Percentiles rank a stretch among this genome's conserved stretches.
Conservation (phyloP, 2,329 filamentous ascomycete genomes). For the Talaromyces sp. region DNA sequence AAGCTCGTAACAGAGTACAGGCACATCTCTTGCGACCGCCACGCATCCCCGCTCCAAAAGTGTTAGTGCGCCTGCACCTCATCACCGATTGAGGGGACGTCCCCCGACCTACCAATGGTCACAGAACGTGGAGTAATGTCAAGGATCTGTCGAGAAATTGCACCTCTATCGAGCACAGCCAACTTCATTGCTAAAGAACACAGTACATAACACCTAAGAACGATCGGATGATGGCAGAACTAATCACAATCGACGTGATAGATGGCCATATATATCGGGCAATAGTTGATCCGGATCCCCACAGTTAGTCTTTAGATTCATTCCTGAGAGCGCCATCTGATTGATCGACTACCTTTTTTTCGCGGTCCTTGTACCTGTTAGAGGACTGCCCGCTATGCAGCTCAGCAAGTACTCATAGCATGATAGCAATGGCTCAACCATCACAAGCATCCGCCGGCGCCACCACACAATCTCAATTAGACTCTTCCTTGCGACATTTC, state of each 20-base stretch:
- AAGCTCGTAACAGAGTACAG: not conserved
- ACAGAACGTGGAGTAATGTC: not conserved
- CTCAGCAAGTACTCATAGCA: not conserved
- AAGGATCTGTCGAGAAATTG: not conserved
- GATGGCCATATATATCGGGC: not conserved
- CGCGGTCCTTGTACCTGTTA: not conserved
- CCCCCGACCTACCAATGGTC: not conserved
- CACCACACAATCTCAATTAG: slow-evolving; percentile 56
- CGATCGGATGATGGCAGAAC: not conserved
- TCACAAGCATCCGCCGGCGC: not conserved
- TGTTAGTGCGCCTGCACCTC: not conserved
- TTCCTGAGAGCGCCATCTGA: not conserved
- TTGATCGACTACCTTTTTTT: no score
- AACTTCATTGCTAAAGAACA: not conserved
- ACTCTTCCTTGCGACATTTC: slow-evolving; percentile 72
- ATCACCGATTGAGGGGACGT: not conserved
- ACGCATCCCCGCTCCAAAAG: not conserved
- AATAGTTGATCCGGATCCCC: slow-evolving; percentile 7
- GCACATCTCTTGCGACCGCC: not conserved
- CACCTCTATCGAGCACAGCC: not conserved
- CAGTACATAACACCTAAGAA: not conserved
- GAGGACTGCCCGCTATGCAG: slow-evolving; percentile 5
- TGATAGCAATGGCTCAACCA: slow-evolving; percentile 7
- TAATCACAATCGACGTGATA: not conserved
- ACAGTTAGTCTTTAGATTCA: not conserved